These are phyloP conservation scores for Daedaleopsis sinensis DNA, from an alignment of 768 basidiomycete genomes.

Conservation along the genomic window DNA sequence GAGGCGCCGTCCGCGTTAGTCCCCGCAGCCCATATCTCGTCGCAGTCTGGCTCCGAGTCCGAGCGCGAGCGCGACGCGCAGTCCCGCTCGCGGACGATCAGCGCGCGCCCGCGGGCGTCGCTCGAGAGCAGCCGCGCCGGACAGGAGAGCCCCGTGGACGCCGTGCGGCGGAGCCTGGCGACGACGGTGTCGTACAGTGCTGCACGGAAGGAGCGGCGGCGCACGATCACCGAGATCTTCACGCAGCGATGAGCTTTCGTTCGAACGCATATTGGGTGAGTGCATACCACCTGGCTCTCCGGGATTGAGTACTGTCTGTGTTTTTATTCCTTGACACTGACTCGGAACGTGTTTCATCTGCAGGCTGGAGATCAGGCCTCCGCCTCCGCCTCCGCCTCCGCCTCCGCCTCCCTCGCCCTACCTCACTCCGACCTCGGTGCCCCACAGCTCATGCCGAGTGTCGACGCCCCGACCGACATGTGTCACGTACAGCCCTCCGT, in stretches of 20 bases:
- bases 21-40: conserved; percentile 37
- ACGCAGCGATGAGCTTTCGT: conserved; percentile 33
- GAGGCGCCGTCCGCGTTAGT: conserved; percentile 29
- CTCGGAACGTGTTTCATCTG: neutral
- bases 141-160: conserved; percentile 30
- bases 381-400: neutral
- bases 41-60: conserved; percentile 52
- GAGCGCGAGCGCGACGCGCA: conserved; percentile 41
- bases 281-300: too few species aligned
- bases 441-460: neutral
- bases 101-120: conserved; percentile 48
- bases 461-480: conserved; percentile 1
- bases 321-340: neutral
- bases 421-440: too few species aligned
- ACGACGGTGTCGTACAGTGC: conserved; percentile 38
- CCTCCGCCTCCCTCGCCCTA: neutral
- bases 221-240: conserved; percentile 56
- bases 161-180: conserved; percentile 26
- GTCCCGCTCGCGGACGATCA: conserved; percentile 43
- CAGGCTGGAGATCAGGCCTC: conserved; percentile 23
- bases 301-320: too few species aligned
- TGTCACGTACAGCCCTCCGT: conserved; percentile 2
- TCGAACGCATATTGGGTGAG: conserved; percentile 3
- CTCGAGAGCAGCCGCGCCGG: conserved; percentile 40
- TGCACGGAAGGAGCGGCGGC: conserved; percentile 44